These are phyloP conservation scores for Collybia nuda DNA, from an alignment of 768 basidiomycete species.

Conservation along the genomic window DNA sequence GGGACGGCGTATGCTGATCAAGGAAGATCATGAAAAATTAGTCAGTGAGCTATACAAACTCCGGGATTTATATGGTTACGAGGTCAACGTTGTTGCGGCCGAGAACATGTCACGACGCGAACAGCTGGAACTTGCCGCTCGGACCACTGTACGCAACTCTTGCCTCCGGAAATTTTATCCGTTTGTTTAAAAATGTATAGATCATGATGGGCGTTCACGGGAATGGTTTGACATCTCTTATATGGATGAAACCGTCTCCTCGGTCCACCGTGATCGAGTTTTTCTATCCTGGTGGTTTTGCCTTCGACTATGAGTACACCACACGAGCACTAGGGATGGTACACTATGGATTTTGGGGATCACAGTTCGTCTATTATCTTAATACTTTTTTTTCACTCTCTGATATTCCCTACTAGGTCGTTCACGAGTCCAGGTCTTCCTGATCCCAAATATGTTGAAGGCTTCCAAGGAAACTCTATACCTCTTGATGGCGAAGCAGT, in stretches of 20 bases:
- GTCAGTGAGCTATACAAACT: slow-evolving; percentile 73
- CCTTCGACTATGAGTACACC: slow-evolving; percentile 83
- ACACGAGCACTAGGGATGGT: slow-evolving; percentile 80
- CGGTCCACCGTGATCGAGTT: slow-evolving; percentile 91
- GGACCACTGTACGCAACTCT: slow-evolving; percentile 66
- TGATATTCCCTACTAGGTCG: slow-evolving; percentile 37
- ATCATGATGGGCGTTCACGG: slow-evolving; percentile 96
- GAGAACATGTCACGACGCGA: slow-evolving; percentile 79
- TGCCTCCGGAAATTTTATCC: not conserved
- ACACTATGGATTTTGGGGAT: slow-evolving; percentile 85
- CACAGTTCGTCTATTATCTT: slow-evolving; percentile 41
- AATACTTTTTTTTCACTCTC: not conserved
- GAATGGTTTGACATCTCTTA: slow-evolving; percentile 82
- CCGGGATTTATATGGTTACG: slow-evolving; percentile 71
- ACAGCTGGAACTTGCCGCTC: slow-evolving; percentile 76
- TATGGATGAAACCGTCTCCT: slow-evolving; percentile 91
- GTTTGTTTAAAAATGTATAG: slow-evolving; percentile 34
- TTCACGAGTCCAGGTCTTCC: slow-evolving; percentile 79
- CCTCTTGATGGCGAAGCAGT: slow-evolving; percentile 77
- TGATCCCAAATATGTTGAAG: slow-evolving; percentile 70
- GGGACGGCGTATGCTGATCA: slow-evolving; percentile 80
- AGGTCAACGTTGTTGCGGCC: slow-evolving; percentile 85
- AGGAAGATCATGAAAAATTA: slow-evolving; percentile 74
- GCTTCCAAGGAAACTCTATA: slow-evolving; percentile 87
- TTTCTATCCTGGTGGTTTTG: slow-evolving; percentile 83